Percentiles rank a stretch among this genome's conserved stretches.
Conservation (phyloP, 805 yeast species). For the Saccharomycopsis malanga region DNA sequence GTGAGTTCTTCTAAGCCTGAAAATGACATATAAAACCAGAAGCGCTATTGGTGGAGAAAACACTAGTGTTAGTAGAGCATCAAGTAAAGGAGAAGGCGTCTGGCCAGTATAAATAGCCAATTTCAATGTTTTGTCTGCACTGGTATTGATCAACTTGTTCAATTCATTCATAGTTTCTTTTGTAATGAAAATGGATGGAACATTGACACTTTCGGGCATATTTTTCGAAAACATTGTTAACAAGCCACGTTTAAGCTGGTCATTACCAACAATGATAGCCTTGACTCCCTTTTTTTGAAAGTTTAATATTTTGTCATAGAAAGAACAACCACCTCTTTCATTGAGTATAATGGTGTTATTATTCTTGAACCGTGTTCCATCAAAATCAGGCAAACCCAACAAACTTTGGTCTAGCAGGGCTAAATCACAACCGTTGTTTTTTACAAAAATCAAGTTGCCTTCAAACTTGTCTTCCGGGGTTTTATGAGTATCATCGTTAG, state of each 20-base stretch:
- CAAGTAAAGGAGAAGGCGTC: slow-evolving; percentile 29
- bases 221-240: slow-evolving; percentile 48
- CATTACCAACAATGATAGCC: slow-evolving; percentile 52
- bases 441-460: slow-evolving; percentile 11
- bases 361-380: neutral
- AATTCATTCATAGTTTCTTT: slow-evolving; percentile 34
- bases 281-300: slow-evolving; percentile 40
- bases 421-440: slow-evolving; percentile 12
- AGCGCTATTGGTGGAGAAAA: slow-evolving; percentile 30
- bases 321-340: slow-evolving; percentile 46
- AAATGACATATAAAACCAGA: slow-evolving; percentile 12
- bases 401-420: neutral
- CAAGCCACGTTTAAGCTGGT: slow-evolving; percentile 38
- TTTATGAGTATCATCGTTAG: neutral
- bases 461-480: neutral
- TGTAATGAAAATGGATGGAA: slow-evolving; percentile 49
- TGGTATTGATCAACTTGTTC: slow-evolving; percentile 20
- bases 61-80: slow-evolving; percentile 32
- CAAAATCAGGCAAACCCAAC: neutral
- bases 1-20: slow-evolving; percentile 15
- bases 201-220: slow-evolving; percentile 35
- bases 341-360: slow-evolving; percentile 13
- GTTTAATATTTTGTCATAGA: slow-evolving; percentile 43
- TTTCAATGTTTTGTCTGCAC: slow-evolving; percentile 17
- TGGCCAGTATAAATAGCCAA: slow-evolving; percentile 24